Conservation (phyloP, 148 eudicot genomes). For the Amaranthus hypochondriacus region DNA sequence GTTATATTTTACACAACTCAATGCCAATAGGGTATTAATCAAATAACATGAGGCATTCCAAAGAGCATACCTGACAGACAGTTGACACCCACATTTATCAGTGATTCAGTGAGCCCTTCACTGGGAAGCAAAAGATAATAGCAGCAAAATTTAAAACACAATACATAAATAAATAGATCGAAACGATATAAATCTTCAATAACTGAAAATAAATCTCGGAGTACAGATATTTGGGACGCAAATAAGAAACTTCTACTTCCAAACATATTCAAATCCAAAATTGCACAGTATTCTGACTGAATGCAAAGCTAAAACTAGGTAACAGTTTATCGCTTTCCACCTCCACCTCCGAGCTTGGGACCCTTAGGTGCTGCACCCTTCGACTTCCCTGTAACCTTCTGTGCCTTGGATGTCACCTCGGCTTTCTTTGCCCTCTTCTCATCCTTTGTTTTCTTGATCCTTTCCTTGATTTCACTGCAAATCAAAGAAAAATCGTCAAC, state of each 20-base stretch:
- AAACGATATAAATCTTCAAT: constrained; percentile 1
- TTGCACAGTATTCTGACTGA: constrained; percentile 20
- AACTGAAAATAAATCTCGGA: constrained; percentile 20
- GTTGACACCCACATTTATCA: too few species aligned
- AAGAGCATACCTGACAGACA: too few species aligned
- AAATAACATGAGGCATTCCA: too few species aligned
- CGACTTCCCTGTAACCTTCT: constrained; percentile 37
- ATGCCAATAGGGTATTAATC: too few species aligned
- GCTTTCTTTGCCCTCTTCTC: constrained; percentile 64
- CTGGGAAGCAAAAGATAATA: too few species aligned
- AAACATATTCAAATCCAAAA: constrained; percentile 20
- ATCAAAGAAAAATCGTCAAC: not conserved
- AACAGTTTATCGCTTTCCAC: constrained; percentile 52
- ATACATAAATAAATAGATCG: not conserved
- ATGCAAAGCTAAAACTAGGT: constrained; percentile 20
- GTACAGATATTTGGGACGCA: constrained; percentile 18
- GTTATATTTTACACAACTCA: too few species aligned
- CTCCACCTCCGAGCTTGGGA: constrained; percentile 65
- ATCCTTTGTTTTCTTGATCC: constrained; percentile 68
- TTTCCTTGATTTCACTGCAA: constrained; percentile 62
- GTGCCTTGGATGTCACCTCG: constrained; percentile 38
- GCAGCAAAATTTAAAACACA: not conserved
- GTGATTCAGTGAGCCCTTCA: too few species aligned
- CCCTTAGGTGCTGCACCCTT: constrained; percentile 47
- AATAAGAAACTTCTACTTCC: constrained; percentile 15